Evolutionary conservation across 192 early-diverging fungal species (phyloP), one percentile per base, ranked within the genome.

Genomic region (Radiomyces spectabilis): DNA sequence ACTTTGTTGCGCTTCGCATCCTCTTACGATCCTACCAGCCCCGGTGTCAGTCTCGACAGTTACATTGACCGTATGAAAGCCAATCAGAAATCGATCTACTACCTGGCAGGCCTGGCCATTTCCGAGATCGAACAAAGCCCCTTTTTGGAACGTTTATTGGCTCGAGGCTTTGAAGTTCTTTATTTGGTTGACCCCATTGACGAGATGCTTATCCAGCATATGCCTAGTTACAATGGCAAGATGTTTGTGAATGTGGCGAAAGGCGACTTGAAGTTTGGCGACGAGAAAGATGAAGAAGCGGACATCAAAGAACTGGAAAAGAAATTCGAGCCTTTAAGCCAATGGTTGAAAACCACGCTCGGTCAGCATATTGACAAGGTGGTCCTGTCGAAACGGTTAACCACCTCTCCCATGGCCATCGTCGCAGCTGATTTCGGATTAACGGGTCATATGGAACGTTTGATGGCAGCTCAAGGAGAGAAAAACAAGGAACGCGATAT

Each of bases 31-130:
- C 59, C 73, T 33, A 35, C 55, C 3, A 54, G 59, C 7, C 48
- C 82, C 56, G 61, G 70, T 27, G 75, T 80, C 19, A 74, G 82
- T 21, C 67, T 91, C 18, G 80, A 78, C 55, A 81, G 82, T 37
- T 99, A 99, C 61, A 77, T 95, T 33, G 70, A 71, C 29, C 77
- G 89, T 48, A 97, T 97, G 92, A 90, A 91, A 71, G 80, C 79
- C 45, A 85, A 81, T 34, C 97, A 99, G 73, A 85, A 88, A 51
- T 75, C 86, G 53, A 94, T 99, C 47, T 97, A 86, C 61, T 94
- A 84, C 61, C 61, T 92, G 25, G 86, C 92, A 43, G 93, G 91
- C 25, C 63, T 72, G 32, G 75, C 67, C 41, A 66, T 88, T 10
- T 72, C 86, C 22, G 77, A 87, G 47, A 80, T 88, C 37, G 63